Conservation (phyloP, 2,329 filamentous ascomycete genomes). For the Pseudocercospora crystallina region DNA sequence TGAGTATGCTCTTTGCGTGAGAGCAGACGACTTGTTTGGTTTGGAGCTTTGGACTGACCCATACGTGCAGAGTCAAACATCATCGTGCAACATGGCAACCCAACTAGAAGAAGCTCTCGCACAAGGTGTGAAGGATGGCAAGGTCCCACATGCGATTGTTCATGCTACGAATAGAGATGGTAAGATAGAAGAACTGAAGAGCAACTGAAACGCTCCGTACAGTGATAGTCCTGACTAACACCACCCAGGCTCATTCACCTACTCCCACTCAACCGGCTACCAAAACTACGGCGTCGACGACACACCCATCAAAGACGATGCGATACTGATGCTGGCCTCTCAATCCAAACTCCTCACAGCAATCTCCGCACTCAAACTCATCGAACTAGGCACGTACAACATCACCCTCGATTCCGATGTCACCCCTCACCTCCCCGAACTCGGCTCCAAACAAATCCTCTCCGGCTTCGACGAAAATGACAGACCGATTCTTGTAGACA, state of each 20-base stretch:
- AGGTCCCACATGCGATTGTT: conserved; percentile 33
- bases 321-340: conserved; percentile 35
- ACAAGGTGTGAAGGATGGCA: conserved; percentile 32
- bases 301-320: conserved; percentile 31
- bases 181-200: conserved; percentile 2
- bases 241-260: conserved; percentile 29
- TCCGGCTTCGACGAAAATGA: conserved; percentile 47
- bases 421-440: conserved; percentile 47
- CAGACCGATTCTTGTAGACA: conserved; percentile 31
- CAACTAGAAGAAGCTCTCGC: conserved; percentile 28
- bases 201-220: background rate
- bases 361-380: conserved; percentile 55
- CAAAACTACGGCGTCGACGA: conserved; percentile 21
- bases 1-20: background rate
- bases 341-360: conserved; percentile 51
- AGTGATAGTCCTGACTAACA: background rate
- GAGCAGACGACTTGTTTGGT: background rate
- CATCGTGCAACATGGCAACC: conserved; percentile 17
- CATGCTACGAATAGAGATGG: conserved; percentile 31
- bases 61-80: background rate
- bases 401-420: conserved; percentile 51
- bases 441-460: conserved; percentile 51
- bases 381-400: conserved; percentile 48
- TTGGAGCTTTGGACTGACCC: background rate
- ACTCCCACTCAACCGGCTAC: conserved; percentile 31